Evolutionary conservation across 176 grass and related monocot species (phyloP).

Genomic region (Pontederia paniculata): DNA sequence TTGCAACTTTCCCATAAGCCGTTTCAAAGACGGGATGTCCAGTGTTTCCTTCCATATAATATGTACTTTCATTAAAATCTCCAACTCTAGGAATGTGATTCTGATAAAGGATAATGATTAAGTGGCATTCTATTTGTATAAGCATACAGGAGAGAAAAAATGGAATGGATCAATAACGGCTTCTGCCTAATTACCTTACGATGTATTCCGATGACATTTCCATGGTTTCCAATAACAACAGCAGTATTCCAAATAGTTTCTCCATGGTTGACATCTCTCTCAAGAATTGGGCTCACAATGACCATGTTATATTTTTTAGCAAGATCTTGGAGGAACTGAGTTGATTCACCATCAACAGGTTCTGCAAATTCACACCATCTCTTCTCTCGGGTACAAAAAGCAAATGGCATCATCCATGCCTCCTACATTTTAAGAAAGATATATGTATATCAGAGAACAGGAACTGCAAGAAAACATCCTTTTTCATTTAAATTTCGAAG

Average conservation of each 20-base stretch:
- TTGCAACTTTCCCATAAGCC: conserved; percentile 71
- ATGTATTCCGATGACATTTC: conserved; percentile 90
- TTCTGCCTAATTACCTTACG: conserved; percentile 41
- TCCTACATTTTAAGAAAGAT: conserved; percentile 47
- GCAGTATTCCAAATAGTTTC: conserved; percentile 92
- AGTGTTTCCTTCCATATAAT: conserved; percentile 99
- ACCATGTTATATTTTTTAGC: conserved; percentile 93
- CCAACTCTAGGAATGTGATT: conserved; percentile 99
- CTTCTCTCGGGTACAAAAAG: conserved; percentile 96
- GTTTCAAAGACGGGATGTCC: conserved; percentile 98
- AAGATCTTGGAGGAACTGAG: conserved; percentile 80
- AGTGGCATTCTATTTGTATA: conserved; percentile 21
- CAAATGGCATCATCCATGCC: conserved; percentile 99
- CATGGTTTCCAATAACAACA: conserved; percentile 90
- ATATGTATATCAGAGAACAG: conserved; percentile 9
- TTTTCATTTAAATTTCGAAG: neutral
- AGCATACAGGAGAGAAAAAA: conserved; percentile 1
- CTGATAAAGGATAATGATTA: conserved; percentile 24
- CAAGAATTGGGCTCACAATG: conserved; percentile 80
- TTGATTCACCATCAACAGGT: conserved; percentile 70
- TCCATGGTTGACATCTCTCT: conserved; percentile 93
- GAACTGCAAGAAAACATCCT: neutral
- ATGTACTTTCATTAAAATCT: conserved; percentile 99
- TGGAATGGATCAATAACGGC: conserved; percentile 1
- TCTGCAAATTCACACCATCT: conserved; percentile 98